These are phyloP conservation scores for Rubia peregrina DNA, from an alignment of 305 asterid species.

Conservation along the genomic window DNA sequence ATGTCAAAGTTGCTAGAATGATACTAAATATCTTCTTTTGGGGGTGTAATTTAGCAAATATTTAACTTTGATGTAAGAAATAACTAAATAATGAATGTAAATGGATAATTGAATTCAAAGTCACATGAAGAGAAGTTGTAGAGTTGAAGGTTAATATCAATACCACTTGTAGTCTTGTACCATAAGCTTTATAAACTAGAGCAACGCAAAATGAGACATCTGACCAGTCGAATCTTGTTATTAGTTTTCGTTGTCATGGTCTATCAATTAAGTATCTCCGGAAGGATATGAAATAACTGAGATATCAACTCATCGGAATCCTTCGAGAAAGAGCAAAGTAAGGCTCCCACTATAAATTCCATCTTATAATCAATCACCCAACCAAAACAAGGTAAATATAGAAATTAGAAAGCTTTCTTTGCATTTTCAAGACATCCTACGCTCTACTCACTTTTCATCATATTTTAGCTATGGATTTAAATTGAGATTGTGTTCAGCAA, in stretches of 20 bases:
- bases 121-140: too few species aligned
- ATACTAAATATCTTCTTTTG: too few species aligned
- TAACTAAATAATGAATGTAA: too few species aligned
- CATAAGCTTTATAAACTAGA: too few species aligned
- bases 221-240: conserved; percentile 54
- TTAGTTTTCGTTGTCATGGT: conserved; percentile 43
- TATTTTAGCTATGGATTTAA: background rate
- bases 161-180: too few species aligned
- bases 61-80: too few species aligned
- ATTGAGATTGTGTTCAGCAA: background rate
- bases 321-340: conserved; percentile 21
- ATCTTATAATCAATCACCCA: conserved; percentile 3
- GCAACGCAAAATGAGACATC: too few species aligned
- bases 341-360: background rate
- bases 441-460: background rate
- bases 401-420: background rate
- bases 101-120: too few species aligned
- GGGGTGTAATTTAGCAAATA: too few species aligned
- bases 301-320: conserved; percentile 26
- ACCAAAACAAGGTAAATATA: background rate
- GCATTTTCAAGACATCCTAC: background rate
- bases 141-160: too few species aligned
- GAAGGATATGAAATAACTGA: background rate
- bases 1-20: too few species aligned
- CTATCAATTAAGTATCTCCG: conserved; percentile 16